These are phyloP conservation scores for Amanita muscaria DNA, from an alignment of 768 basidiomycete species.

Conservation along the genomic window DNA sequence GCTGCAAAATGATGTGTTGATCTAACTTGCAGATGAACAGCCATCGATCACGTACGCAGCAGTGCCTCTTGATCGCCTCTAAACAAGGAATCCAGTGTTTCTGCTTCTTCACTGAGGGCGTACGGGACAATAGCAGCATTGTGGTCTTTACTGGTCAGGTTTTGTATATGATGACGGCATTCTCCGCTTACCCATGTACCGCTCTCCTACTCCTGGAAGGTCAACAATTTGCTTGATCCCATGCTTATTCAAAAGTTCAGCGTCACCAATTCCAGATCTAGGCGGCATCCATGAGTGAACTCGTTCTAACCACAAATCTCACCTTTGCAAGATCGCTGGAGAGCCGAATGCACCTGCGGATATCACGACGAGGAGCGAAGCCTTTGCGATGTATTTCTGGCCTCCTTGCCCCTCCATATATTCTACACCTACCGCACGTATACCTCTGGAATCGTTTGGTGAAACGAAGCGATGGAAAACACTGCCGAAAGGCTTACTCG, in stretches of 20 bases:
- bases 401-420: slow-evolving; percentile 31
- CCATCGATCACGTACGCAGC: slow-evolving; percentile 25
- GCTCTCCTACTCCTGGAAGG: slow-evolving; percentile 6
- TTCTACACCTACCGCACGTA: slow-evolving; percentile 43
- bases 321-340: slow-evolving; percentile 46
- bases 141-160: slow-evolving; percentile 26
- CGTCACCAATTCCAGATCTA: slow-evolving; percentile 3
- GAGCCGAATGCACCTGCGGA: slow-evolving; percentile 49
- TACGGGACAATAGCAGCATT: slow-evolving; percentile 30
- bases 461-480: not conserved
- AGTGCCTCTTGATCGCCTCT: slow-evolving; percentile 29
- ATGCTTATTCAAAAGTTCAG: not conserved
- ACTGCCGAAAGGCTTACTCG: slow-evolving; percentile 27
- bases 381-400: slow-evolving; percentile 22
- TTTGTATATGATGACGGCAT: not conserved
- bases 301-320: too few relatives aligned
- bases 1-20: slow-evolving; percentile 7
- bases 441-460: slow-evolving; percentile 19
- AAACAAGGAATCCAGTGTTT: slow-evolving; percentile 42
- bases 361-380: slow-evolving; percentile 39
- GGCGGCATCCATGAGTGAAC: too few relatives aligned
- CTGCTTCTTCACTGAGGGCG: slow-evolving; percentile 32
- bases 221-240: not conserved
- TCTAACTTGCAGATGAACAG: too few relatives aligned
- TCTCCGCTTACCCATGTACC: slow-evolving; percentile 30